Base-by-base conservation (phyloP, 371 early-diverging fungal species). In the Fennellomyces sp. region DNA sequence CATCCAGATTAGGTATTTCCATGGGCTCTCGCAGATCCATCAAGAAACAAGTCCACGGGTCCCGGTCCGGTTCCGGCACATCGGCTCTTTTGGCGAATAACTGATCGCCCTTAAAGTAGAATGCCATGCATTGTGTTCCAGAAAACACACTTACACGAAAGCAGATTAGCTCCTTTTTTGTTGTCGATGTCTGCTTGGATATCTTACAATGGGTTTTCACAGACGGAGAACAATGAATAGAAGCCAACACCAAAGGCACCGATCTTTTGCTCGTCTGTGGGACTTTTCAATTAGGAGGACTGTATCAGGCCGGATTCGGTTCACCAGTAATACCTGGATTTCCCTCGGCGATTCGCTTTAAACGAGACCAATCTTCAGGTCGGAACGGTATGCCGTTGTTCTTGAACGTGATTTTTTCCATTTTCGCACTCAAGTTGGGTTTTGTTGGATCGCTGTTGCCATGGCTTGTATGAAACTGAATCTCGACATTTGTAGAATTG, bases 221-320 rank as follows among this genome's bases (percentile, higher is more conserved):
- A 93, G 1, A 95, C 87, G 3, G 90, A 89, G 58, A 95, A 93
- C 36, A 95, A 76, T 17, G 89, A 88, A 64, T 93, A 94, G 64
- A 94, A 93, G 4, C 94, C 94, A 11, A 93, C 94, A 51, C 94
- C 95, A 75, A 94, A 95, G 33, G 93, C 92, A 30, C 95, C 95
- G 62, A 93, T 91, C 81, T 88, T 82, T 63, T 73, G 75, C 39
- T 78, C 76, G 50, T 76, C 76, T 82, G 52, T 21, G 51, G n/a
- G n/a, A n/a, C n/a, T n/a, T n/a, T n/a, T n/a, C n/a, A n/a, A n/a
- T 49, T 26, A 47, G 25, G 48, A 21, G 3, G 10, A 25, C 2
- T 39, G 7, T 27, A 31, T 52, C 38, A 36, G n/a, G 38, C n/a
- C 11, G 27, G n/a, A 28, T 38, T 21, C 26, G 50, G 15, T 49